Base-by-base conservation (phyloP, 441 rosid species). In the Lagerstroemia fauriei region DNA sequence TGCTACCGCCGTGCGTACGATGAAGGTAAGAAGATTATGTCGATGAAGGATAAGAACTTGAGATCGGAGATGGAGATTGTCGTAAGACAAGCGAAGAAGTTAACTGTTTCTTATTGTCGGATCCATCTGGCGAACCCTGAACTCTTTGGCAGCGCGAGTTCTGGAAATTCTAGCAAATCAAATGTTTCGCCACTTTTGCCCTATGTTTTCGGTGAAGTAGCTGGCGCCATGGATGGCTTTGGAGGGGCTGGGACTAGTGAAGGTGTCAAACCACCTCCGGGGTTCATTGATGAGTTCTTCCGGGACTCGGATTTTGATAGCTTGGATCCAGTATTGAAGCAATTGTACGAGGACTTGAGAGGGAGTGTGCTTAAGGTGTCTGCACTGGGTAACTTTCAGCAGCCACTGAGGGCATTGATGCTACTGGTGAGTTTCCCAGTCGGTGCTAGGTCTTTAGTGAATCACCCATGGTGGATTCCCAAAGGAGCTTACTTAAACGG, bases 381-480 rank as follows among this genome's bases (percentile, higher is more conserved):
- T 1, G 96, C 90, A 11, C 88, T 97, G 80, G 99, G 98, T 77
- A 90, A 97, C 69, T 95, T 95, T 69, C 96, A 92, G 92, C 98
- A 91, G 83, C 98, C 99, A 2, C 84, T 95, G 80, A 92, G 97
- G 87, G 96, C 98, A 29, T 85, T 97, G 88, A 82, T 86, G 92
- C 92, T 87, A 87, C 90, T 97, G 85, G 89, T 94, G 82, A 87
- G 89, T 80, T 92, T 91, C 83, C 95, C 97, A 0, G 89, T 85
- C 24, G 95, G 98, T 25, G 98, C 97, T 17, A 94, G 88, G 90
- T 85, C 98, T 34, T 89, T 97, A 81, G 98, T 97, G 80, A 91
- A 87, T 87, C 97, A 95, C 87, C 90, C 86, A 5, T 95, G 99
- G 99, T 97, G 98, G 98, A 91, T 95, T 84, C 99, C 99, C 7